Conservation (phyloP, 2,329 filamentous ascomycete species). For the Huntiella moniliformis region DNA sequence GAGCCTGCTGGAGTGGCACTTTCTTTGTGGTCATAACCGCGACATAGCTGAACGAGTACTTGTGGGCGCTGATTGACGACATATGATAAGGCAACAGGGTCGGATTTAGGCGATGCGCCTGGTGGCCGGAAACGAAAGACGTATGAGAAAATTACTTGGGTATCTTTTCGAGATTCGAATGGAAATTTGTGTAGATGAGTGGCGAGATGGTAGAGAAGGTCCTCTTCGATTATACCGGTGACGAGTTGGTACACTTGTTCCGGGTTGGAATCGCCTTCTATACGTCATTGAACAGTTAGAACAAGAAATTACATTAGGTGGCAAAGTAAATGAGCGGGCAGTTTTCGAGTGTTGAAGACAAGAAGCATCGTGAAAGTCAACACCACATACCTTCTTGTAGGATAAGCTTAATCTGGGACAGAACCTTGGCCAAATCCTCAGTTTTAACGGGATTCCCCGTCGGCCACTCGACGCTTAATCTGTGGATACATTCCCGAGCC, state of each 20-base stretch:
- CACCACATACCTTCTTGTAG: conserved; percentile 64
- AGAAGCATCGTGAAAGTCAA: background rate
- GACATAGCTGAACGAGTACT: conserved; percentile 72
- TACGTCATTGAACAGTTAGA: background rate
- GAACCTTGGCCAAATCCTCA: conserved; percentile 71
- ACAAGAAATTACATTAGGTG: background rate
- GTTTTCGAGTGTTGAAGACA: background rate
- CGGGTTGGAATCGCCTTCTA: conserved; percentile 70
- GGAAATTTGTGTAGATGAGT: conserved; percentile 67
- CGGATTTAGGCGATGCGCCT: conserved; percentile 44
- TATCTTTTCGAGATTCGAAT: conserved; percentile 92
- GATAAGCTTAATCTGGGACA: conserved; percentile 79
- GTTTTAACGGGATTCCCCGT: conserved; percentile 30
- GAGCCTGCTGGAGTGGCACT: conserved; percentile 83
- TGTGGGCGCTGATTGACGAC: conserved; percentile 74
- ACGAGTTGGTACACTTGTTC: conserved; percentile 80
- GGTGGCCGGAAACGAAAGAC: conserved; percentile 75
- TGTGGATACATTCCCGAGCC: conserved; percentile 18
- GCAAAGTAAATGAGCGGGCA: background rate
- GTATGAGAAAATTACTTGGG: conserved; percentile 88
- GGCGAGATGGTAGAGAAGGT: conserved; percentile 70
- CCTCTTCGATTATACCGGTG: conserved; percentile 68
- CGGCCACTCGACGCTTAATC: conserved; percentile 14
- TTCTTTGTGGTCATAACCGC: conserved; percentile 75
- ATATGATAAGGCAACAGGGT: conserved; percentile 73